Evolutionary conservation across 306 rosid genomes (phyloP), one percentile per base, ranked within the genome.

Genomic region (Neltuma alba): DNA sequence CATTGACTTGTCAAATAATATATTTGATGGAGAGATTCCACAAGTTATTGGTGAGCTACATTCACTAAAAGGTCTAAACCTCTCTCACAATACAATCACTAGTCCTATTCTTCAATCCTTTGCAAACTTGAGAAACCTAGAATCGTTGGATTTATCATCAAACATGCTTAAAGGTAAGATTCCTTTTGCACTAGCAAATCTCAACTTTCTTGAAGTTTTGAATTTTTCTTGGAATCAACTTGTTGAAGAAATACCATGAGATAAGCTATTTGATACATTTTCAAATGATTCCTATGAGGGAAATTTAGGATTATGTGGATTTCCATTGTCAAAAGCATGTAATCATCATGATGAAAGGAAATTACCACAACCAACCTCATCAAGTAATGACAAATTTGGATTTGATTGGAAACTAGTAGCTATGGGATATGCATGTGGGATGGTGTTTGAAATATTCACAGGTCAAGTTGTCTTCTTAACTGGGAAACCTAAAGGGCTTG

Each of bases 21-120:
- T 7, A 2, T 87, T 87, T n/a, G 70, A 25, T 27, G 86, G 33
- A 57, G 76, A 34, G 28, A 82, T 87, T 13, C 88, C 88, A 27
- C 1, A n/a, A 3, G 7, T 12, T 20, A 67, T 87, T 50, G 85
- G 81, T 9, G 27, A 34, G 41, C 47, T 84, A 9, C 7, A n/a
- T 33, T 75, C 72, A 14, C 42, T 84, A 2, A 54, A 38, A 69
- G 79, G 79, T 38, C 70, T 85, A 18, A 85, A 77, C 28, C 18
- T 79, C 63, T 79, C 86, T 1, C 75, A 82, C 9, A 84, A 85
- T 77, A 37, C 25, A 45, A 62, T 85, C 44, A 44, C 25, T 15
- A 83, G 88, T 25, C 6, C 1, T 1, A 83, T 88, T 62, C 89
- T 85, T 3, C 6, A 62, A 5, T 72, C 72, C 0, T 0, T 88